phyloP scores from a whole-genome alignment of 108 stramenopile species.

The Fistulifera solaris region DNA sequence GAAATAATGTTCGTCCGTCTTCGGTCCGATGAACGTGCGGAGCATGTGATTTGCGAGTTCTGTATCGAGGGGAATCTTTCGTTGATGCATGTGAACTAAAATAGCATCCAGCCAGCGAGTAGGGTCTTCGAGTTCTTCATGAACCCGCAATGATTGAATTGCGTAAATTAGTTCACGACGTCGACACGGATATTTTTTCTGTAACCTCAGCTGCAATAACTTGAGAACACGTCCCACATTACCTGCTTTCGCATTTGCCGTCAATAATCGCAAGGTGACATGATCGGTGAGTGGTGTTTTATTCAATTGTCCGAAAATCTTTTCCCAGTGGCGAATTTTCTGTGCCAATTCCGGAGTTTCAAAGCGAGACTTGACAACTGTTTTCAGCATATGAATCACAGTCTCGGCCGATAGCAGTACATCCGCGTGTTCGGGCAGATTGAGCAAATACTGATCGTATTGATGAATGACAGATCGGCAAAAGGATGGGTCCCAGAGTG shows the following conservation, averaged over 20 bases:
- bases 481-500: not conserved
- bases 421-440: not conserved
- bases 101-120: constrained; percentile 85
- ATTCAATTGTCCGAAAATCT: constrained; percentile 48
- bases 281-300: constrained; percentile 57
- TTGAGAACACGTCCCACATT: constrained; percentile 63
- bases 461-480: not conserved
- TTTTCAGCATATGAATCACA: constrained; percentile 39
- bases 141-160: constrained; percentile 42
- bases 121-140: constrained; percentile 53
- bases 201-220: constrained; percentile 47
- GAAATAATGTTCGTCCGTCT: constrained; percentile 73
- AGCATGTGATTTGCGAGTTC: constrained; percentile 67
- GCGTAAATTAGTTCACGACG: constrained; percentile 50
- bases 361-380: constrained; percentile 42
- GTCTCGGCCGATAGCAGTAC: constrained; percentile 41
- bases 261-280: constrained; percentile 59
- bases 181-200: constrained; percentile 39
- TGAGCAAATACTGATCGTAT: not conserved
- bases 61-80: constrained; percentile 47
- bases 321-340: constrained; percentile 55
- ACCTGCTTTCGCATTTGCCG: constrained; percentile 80
- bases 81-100: constrained; percentile 70
- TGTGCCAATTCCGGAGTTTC: constrained; percentile 41
- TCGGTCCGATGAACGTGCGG: constrained; percentile 44